Percentiles rank a stretch among this genome's conserved stretches.
phyloP scores from a whole-genome alignment of 331 rosid species.

The Malus hybrid region DNA sequence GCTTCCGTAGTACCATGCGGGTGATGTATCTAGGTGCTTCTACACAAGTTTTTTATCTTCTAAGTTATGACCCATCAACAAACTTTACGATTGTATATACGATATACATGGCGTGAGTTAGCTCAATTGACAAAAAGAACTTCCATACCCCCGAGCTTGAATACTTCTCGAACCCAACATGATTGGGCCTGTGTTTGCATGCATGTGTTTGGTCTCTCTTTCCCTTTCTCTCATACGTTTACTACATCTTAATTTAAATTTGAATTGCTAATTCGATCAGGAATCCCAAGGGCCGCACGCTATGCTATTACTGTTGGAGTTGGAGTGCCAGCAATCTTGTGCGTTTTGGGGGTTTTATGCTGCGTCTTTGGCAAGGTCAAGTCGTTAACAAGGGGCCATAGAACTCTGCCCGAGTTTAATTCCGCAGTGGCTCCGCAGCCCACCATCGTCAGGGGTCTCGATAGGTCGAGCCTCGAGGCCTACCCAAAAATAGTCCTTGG shows the following conservation, averaged over 20 bases:
- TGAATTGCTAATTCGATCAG: constrained; percentile 17
- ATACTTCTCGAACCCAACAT: no score
- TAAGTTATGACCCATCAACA: no score
- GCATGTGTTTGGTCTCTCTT: neutral
- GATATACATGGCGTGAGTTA: no score
- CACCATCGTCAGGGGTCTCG: constrained; percentile 32
- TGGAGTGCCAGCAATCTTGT: constrained; percentile 35
- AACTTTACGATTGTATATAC: no score
- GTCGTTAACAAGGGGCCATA: neutral
- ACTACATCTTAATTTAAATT: neutral
- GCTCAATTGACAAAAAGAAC: no score
- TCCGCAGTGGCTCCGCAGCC: constrained; percentile 21
- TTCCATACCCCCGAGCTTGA: no score
- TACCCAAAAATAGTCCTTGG: constrained; percentile 54
- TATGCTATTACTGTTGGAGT: constrained; percentile 44
- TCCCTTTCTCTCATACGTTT: neutral
- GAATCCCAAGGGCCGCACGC: constrained; percentile 36
- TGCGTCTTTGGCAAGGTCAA: constrained; percentile 23
- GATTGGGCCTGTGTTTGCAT: neutral
- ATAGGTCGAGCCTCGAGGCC: constrained; percentile 49
- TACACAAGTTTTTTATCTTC: no score
- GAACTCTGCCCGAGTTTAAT: constrained; percentile 30
- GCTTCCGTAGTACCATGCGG: no score
- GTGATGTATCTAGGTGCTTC: no score
- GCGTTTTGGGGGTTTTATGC: constrained; percentile 34